These are phyloP conservation scores for Dendrobium nobile DNA, from an alignment of 106 monocot genomes.

Conservation along the genomic window DNA sequence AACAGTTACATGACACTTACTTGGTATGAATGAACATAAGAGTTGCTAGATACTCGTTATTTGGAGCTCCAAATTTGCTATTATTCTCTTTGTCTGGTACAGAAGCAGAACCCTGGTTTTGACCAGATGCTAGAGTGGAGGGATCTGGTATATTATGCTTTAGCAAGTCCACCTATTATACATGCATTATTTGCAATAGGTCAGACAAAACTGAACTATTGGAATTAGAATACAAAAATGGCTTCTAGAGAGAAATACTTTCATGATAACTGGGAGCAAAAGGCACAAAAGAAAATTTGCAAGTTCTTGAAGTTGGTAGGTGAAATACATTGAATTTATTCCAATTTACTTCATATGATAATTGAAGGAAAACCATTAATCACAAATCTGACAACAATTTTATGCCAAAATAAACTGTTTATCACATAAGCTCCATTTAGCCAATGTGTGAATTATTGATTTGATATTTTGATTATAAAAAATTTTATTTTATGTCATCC, in stretches of 20 bases:
- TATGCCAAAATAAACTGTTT: too few relatives aligned
- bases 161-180: conserved; percentile 73
- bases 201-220: background rate
- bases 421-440: too few relatives aligned
- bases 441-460: too few relatives aligned
- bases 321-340: background rate
- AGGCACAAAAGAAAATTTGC: background rate
- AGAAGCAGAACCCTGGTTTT: conserved; percentile 31
- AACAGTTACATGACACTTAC: conserved; percentile 31
- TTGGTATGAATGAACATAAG: conserved; percentile 81
- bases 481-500: too few relatives aligned
- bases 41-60: conserved; percentile 52
- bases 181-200: conserved; percentile 2
- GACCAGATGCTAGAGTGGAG: conserved; percentile 37
- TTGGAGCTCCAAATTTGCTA: conserved; percentile 10
- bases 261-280: background rate
- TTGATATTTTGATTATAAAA: too few relatives aligned
- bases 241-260: background rate
- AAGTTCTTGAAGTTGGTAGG: background rate
- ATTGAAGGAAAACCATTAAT: too few relatives aligned
- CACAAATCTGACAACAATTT: too few relatives aligned
- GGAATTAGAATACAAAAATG: background rate
- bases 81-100: conserved; percentile 58
- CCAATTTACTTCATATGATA: background rate
- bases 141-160: conserved; percentile 92